Evolutionary conservation across 78 protist genomes (phyloP), one percentile per base, ranked within the genome.

Genomic region (Carpediemonas membranifera): DNA sequence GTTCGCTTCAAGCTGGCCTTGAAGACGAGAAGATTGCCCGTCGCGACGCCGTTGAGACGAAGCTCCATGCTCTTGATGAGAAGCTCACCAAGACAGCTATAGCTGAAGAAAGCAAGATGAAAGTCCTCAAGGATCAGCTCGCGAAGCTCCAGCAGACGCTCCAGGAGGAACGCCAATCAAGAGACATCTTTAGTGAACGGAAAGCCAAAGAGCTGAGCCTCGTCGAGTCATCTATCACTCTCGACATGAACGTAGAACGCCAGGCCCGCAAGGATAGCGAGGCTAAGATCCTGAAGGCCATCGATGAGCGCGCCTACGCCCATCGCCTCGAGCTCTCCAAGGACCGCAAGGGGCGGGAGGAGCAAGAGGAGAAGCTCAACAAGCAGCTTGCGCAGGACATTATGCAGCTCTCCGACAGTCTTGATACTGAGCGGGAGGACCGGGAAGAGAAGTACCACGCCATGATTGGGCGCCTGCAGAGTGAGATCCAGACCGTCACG

Each of bases 171-270:
- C 16, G 36, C 35, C 18, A 2, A 7, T 62, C 71, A 5, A 51
- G 79, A 21, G 79, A 47, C 9, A 50, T 56, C 34, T 59, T 74
- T 9, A 71, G 63, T 9, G 79, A 74, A 30, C 51, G 71, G 31
- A 74, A 74, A 47, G 35, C 65, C 27, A 74, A 74, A 35, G 79
- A 74, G 52, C 60, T 74, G n/a, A 74, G 63, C 53, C 79, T 74
- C 13, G 50, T 74, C 37, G 79, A 74, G 37, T 35, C 31, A 27
- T 47, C 71, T 14, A 3, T 74, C 44, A 37, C 52, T 9, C 31
- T 74, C 7, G 79, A 74, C 30, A 58, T 74, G 33, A 56, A 54
- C 44, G 34, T 28, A 7, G 79, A 74, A 44, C 62, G 58, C 59
- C 70, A 65, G 60, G 67, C 55, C 13, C 36, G 79, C 19, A 51